Base-by-base conservation (phyloP, 164 flowering plant genomes). In the Akebia trifoliata region DNA sequence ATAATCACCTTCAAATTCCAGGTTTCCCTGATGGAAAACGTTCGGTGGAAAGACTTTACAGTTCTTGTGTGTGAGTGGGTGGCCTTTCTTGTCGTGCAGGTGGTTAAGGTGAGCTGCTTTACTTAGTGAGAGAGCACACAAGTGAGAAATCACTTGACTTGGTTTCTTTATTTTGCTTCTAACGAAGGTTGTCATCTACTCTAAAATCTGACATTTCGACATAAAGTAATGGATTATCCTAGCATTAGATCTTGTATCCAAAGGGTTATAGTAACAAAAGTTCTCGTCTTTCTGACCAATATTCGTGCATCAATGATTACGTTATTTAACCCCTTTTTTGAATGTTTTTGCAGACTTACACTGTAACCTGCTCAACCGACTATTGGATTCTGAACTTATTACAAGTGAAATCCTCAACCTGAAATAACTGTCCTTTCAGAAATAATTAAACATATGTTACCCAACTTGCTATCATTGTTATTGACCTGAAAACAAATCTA, bases 41-140 rank as follows among this genome's bases (percentile, higher is more conserved):
- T 84, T 4, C 62, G 49, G 50, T 87, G 90, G 90, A 79, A 76
- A 63, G 95, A 87, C 52, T 48, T 81, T 15, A 31, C 56, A 12
- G 54, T 87, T 51, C 84, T 87, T 34, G 1, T 78, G 6, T 72
- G 69, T 56, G 90, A 84, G 9, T 87, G 95, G 95, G 59, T 84
- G 10, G 79, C 80, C 35, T 82, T 87, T 56, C 82, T 87, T 35
- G 65, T 54, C 12, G 67, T 87, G 51, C 95, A 87, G 63, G 67
- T 84, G 30, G 52, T 66, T 1, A 84, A 84, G 85, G 90, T 82
- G 44, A 43, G 54, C 50, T 31, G 12, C 14, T 50, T 1, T 49
- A 17, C 20, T 29, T 11, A 17, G 0, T 22, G 35, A 20, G 7
- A 4, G 44, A 26, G 12, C 22, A 29, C 4, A 28, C 31, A 1